phyloP scores from a whole-genome alignment of 495 filamentous ascomycete species.

The Hypoxylon fuscum region DNA sequence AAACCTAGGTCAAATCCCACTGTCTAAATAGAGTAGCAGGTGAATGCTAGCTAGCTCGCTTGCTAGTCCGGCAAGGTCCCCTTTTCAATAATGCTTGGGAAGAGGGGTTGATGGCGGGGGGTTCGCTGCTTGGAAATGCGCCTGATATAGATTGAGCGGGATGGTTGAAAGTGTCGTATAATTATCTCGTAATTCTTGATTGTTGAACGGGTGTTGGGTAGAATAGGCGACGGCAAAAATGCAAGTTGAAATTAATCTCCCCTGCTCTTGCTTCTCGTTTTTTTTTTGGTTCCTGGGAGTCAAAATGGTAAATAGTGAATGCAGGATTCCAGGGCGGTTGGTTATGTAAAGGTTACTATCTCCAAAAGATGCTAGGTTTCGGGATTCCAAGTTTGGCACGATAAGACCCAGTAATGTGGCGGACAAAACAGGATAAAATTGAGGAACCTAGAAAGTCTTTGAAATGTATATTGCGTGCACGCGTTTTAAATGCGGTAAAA shows the following conservation, averaged over 20 bases:
- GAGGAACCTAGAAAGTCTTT: background rate
- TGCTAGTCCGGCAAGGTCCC: constrained; percentile 11
- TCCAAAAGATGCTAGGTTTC: constrained; percentile 16
- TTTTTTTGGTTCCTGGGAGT: constrained; percentile 4
- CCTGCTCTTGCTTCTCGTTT: constrained; percentile 10
- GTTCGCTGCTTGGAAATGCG: constrained; percentile 23
- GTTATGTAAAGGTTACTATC: constrained; percentile 16
- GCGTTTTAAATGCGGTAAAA: constrained; percentile 28
- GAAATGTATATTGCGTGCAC: constrained; percentile 25
- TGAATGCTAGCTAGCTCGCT: constrained; percentile 4
- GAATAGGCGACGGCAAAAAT: constrained; percentile 11
- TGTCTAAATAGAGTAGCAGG: constrained; percentile 17
- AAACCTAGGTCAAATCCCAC: constrained; percentile 20
- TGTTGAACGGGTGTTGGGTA: background rate
- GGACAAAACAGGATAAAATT: constrained; percentile 28
- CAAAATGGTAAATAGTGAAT: constrained; percentile 9
- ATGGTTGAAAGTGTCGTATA: constrained; percentile 7
- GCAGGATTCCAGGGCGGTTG: constrained; percentile 10
- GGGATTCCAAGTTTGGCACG: constrained; percentile 34
- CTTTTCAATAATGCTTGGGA: constrained; percentile 21
- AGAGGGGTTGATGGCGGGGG: constrained; percentile 32
- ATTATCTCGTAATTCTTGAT: constrained; percentile 20
- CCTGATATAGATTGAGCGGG: constrained; percentile 1
- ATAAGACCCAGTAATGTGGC: constrained; percentile 10
- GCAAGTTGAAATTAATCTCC: constrained; percentile 9